Conservation (phyloP, 345 rosid genomes). For the Dovyalis caffra region DNA sequence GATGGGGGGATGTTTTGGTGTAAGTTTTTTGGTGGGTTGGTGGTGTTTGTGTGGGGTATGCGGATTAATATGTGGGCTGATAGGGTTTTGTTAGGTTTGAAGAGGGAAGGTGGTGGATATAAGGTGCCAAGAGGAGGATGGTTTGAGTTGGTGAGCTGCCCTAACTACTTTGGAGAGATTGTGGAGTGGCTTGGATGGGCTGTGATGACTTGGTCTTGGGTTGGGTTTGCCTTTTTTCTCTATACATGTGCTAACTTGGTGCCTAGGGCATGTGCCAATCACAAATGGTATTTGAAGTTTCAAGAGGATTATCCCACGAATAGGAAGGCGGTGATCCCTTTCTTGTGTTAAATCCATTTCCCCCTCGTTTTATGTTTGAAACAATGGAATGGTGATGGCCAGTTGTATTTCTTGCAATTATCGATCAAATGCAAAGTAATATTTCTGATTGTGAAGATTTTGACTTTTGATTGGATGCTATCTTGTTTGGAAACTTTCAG, state of each 20-base stretch:
- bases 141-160: slow-evolving; percentile 85
- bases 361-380: too few relatives aligned
- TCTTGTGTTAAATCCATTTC: slow-evolving; percentile 11
- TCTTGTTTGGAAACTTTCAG: too few relatives aligned
- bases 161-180: slow-evolving; percentile 83
- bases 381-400: too few relatives aligned
- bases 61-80: slow-evolving; percentile 69
- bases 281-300: slow-evolving; percentile 67
- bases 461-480: too few relatives aligned
- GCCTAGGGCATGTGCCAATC: slow-evolving; percentile 75
- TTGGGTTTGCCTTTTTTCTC: slow-evolving; percentile 69
- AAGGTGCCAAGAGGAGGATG: slow-evolving; percentile 75
- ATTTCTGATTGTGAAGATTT: too few relatives aligned
- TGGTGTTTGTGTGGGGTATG: slow-evolving; percentile 65
- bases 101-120: slow-evolving; percentile 63
- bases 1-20: slow-evolving; percentile 21
- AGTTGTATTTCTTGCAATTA: too few relatives aligned
- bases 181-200: slow-evolving; percentile 97
- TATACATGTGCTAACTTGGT: slow-evolving; percentile 74
- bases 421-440: too few relatives aligned
- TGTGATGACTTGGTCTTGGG: slow-evolving; percentile 71
- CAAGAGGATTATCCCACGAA: slow-evolving; percentile 65
- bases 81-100: slow-evolving; percentile 59
- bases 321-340: slow-evolving; percentile 80
- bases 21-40: slow-evolving; percentile 47